Evolutionary conservation across 257 asterid genomes (phyloP).

Genomic region (Linderniella brevidens): DNA sequence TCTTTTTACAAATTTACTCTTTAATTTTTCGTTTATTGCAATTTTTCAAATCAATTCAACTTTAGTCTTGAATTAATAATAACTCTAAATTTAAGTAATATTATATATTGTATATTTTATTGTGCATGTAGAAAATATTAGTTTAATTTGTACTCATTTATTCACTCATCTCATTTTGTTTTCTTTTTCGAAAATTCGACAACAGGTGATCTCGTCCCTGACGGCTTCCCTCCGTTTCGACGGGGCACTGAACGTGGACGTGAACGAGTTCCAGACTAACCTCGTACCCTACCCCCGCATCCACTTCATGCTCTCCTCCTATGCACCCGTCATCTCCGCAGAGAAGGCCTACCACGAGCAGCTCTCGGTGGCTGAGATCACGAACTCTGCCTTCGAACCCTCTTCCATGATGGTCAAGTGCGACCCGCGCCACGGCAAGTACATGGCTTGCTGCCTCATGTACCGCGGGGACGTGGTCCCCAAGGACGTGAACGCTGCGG

Average conservation of each 20-base stretch:
- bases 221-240: conserved; percentile 32
- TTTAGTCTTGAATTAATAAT: no score
- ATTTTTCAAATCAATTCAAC: no score
- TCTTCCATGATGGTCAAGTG: conserved; percentile 36
- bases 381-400: conserved; percentile 31
- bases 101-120: no score
- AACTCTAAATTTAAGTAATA: no score
- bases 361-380: conserved; percentile 31
- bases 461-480: conserved; percentile 37
- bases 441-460: conserved; percentile 35
- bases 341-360: conserved; percentile 8
- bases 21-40: no score
- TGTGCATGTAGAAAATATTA: no score
- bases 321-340: conserved; percentile 26
- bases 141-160: no score
- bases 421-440: conserved; percentile 34
- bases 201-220: conserved; percentile 29
- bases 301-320: conserved; percentile 33
- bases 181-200: no score
- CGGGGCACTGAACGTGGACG: conserved; percentile 12
- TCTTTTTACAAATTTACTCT: no score
- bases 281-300: conserved; percentile 30
- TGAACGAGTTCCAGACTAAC: conserved; percentile 26
- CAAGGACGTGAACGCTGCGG: conserved; percentile 28
- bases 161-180: no score